Percentiles rank a stretch among this genome's conserved stretches.
phyloP scores from a whole-genome alignment of 192 early-diverging fungal genomes.

The Gorgonomyces haynaldii region DNA sequence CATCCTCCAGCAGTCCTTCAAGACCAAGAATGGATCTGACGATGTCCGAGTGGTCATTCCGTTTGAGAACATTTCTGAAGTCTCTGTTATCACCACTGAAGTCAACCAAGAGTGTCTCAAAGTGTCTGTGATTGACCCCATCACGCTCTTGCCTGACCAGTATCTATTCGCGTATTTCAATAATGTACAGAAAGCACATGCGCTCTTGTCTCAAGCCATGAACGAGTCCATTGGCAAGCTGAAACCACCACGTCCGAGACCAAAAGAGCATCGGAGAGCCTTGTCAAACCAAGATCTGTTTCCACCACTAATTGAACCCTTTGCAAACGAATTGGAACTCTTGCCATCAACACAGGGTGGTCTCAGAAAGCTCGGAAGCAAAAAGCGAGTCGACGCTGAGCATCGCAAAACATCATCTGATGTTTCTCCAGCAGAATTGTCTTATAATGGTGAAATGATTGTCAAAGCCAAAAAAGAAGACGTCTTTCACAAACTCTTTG shows the following conservation, averaged over 20 bases:
- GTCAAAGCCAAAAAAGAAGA: conserved; percentile 13
- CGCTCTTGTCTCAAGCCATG: conserved; percentile 11
- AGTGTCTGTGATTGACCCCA: conserved; percentile 34
- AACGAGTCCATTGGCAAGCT: neutral
- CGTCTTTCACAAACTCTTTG: conserved; percentile 40
- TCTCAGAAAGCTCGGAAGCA: too few species aligned
- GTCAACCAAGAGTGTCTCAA: conserved; percentile 34
- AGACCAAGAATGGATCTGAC: conserved; percentile 43
- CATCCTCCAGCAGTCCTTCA: conserved; percentile 42
- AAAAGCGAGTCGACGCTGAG: too few species aligned
- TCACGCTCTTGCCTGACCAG: conserved; percentile 36
- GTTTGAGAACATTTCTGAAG: conserved; percentile 37
- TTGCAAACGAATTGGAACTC: too few species aligned
- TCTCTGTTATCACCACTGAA: conserved; percentile 37
- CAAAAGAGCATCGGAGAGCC: conserved; percentile 9
- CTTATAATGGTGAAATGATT: conserved; percentile 5
- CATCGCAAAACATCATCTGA: conserved; percentile 20
- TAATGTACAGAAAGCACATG: conserved; percentile 24
- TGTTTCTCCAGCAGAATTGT: conserved; percentile 3
- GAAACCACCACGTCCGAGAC: conserved; percentile 1
- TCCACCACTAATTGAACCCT: too few species aligned
- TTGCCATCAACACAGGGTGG: too few species aligned
- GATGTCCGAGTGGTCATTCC: conserved; percentile 45
- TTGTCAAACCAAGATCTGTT: conserved; percentile 6
- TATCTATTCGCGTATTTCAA: conserved; percentile 58